phyloP scores from a whole-genome alignment of 805 yeast genomes.

The Candida bentonensis region DNA sequence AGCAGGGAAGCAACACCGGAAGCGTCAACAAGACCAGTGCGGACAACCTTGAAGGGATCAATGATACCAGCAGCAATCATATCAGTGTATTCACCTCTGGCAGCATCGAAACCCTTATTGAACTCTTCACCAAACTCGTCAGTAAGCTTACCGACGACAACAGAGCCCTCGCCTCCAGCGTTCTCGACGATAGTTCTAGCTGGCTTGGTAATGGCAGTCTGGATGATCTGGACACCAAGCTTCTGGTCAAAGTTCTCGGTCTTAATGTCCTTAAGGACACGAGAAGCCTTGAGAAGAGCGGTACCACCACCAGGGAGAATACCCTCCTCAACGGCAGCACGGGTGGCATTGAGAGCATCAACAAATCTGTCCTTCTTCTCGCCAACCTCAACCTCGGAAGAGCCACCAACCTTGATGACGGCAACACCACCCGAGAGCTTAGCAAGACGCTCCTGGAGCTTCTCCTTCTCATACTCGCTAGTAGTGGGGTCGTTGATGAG shows the following conservation, averaged over 20 bases:
- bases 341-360: conserved; percentile 95
- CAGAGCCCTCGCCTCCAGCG: conserved; percentile 97
- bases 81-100: conserved; percentile 87
- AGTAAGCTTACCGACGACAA: conserved; percentile 76
- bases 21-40: conserved; percentile 91
- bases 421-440: conserved; percentile 98
- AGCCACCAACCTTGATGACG: conserved; percentile 92
- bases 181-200: conserved; percentile 91
- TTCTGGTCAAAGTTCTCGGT: conserved; percentile 89
- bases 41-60: conserved; percentile 96
- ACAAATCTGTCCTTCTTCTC: conserved; percentile 99
- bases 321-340: conserved; percentile 98
- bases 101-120: conserved; percentile 81
- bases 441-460: conserved; percentile 93
- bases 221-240: conserved; percentile 88
- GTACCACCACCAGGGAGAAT: conserved; percentile 99
- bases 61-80: conserved; percentile 95
- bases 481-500: conserved; percentile 62
- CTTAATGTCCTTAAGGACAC: conserved; percentile 52
- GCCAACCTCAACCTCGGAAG: conserved; percentile 95
- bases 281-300: conserved; percentile 86
- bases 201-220: conserved; percentile 86
- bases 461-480: conserved; percentile 84
- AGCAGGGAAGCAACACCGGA: conserved; percentile 93
- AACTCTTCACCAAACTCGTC: conserved; percentile 51